These are phyloP conservation scores for Ceratobasidium sp. DNA, from an alignment of 1,284 basidiomycete genomes.

Conservation along the genomic window DNA sequence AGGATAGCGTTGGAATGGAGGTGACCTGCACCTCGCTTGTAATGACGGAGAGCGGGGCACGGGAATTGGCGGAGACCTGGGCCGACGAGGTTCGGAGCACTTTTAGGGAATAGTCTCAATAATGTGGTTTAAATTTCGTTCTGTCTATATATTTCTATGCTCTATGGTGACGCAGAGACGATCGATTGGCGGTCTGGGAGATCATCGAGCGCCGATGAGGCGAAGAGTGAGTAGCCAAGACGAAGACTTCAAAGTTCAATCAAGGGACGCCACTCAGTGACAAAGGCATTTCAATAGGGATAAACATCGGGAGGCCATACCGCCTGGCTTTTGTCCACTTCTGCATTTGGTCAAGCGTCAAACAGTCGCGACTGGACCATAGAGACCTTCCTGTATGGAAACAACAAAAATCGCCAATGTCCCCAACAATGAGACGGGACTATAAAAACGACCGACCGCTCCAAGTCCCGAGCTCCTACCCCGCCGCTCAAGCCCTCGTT, in stretches of 20 bases:
- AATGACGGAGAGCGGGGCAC: constrained; percentile 8
- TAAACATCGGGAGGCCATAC: neutral
- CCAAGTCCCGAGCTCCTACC: neutral
- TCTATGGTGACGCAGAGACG: too few relatives aligned
- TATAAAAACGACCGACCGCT: constrained; percentile 6
- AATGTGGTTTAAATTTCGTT: too few relatives aligned
- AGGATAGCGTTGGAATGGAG: constrained; percentile 41
- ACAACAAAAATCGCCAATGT: constrained; percentile 7
- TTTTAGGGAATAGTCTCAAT: neutral
- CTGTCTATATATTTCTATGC: too few relatives aligned
- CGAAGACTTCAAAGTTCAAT: too few relatives aligned
- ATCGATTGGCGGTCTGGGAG: too few relatives aligned
- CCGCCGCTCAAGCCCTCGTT: neutral
- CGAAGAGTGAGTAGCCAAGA: too few relatives aligned
- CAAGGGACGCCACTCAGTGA: too few relatives aligned
- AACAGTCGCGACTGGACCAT: constrained; percentile 20
- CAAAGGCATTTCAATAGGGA: constrained; percentile 4
- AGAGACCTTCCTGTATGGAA: neutral
- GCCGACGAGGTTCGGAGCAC: constrained; percentile 7
- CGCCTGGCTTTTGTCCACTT: constrained; percentile 19
- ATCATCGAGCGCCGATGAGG: too few relatives aligned
- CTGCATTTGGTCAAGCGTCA: constrained; percentile 17
- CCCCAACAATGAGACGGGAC: constrained; percentile 20
- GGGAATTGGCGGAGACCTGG: constrained; percentile 29
- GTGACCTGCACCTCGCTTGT: constrained; percentile 18